Evolutionary conservation across 169 alveolate genomes (phyloP).

Genomic region (Eimeria sp.): DNA sequence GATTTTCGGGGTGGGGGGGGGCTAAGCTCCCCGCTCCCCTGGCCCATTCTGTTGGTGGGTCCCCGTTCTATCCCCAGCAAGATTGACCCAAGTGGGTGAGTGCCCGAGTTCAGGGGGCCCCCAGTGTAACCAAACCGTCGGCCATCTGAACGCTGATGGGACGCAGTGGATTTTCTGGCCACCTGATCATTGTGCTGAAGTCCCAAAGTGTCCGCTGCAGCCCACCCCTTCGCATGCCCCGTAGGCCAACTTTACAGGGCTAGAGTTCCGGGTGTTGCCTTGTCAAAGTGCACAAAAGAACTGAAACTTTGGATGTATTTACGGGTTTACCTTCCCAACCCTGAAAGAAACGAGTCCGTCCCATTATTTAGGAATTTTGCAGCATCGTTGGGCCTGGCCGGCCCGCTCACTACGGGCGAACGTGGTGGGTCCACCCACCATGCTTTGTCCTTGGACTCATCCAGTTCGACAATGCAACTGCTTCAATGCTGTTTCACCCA

Average conservation of each 20-base stretch:
- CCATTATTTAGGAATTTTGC: not conserved
- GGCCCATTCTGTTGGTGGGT: not conserved
- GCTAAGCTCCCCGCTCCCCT: not conserved
- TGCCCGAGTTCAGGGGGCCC: not conserved
- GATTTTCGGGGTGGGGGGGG: not conserved
- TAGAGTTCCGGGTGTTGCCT: not conserved
- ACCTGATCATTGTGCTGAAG: not conserved
- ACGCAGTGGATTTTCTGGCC: not conserved
- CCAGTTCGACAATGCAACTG: not conserved
- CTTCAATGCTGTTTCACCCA: not conserved
- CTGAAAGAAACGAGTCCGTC: not conserved
- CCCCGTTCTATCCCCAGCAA: not conserved
- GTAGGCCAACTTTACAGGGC: not conserved
- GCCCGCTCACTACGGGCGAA: not conserved
- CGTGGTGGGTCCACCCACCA: conserved; percentile 11
- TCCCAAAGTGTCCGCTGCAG: not conserved
- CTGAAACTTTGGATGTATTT: not conserved
- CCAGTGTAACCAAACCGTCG: not conserved
- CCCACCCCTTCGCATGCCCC: not conserved
- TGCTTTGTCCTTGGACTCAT: not conserved
- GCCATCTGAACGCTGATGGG: not conserved
- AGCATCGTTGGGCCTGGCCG: not conserved
- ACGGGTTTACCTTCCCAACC: not conserved
- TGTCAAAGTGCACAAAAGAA: not conserved
- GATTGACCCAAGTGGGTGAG: not conserved